Conservation (phyloP, 148 eudicot genomes). For the Camellia granthamiana region DNA sequence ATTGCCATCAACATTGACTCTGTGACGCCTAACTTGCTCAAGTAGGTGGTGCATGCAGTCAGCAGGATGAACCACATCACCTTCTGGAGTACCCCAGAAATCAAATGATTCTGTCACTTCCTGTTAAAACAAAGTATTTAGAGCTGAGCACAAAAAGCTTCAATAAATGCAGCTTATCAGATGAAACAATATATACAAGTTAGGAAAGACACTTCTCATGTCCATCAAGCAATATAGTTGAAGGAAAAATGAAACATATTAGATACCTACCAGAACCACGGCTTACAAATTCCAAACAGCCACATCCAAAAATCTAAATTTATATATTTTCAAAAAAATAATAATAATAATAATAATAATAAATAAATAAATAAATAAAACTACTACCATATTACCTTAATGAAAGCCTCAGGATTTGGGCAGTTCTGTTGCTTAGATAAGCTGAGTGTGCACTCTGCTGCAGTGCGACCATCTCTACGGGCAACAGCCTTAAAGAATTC, state of each 20-base stretch:
- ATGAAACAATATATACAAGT: not conserved
- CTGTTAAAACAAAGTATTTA: constrained; percentile 37
- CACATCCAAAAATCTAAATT: not conserved
- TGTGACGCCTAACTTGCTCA: constrained; percentile 85
- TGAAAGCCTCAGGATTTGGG: constrained; percentile 85
- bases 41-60: constrained; percentile 92
- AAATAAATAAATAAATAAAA: no score
- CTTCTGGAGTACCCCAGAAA: constrained; percentile 95
- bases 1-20: constrained; percentile 91
- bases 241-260: not conserved
- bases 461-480: constrained; percentile 80
- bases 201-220: not conserved
- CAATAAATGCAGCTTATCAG: not conserved
- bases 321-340: not conserved
- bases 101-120: constrained; percentile 84
- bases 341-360: not conserved
- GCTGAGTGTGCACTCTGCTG: constrained; percentile 78
- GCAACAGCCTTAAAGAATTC: constrained; percentile 97
- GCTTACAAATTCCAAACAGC: not conserved
- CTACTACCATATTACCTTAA: constrained; percentile 43
- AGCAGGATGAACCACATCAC: constrained; percentile 90
- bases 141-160: constrained; percentile 3
- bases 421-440: constrained; percentile 87
- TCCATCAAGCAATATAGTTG: not conserved
- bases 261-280: not conserved